These are phyloP conservation scores for Nakataea oryzae DNA, from an alignment of 2,329 filamentous ascomycete species.

Conservation along the genomic window DNA sequence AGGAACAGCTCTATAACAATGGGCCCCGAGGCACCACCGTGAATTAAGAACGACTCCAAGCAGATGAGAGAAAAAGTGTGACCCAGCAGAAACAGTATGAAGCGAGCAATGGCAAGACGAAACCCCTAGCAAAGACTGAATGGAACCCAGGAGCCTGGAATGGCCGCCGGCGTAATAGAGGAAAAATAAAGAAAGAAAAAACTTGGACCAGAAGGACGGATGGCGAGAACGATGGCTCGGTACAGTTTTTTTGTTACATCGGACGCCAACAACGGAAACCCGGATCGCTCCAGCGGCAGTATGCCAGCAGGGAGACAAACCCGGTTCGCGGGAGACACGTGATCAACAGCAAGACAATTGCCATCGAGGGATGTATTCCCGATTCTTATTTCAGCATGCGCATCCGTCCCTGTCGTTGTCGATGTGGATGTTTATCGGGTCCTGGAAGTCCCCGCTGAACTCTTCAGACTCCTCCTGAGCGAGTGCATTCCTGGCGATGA, in stretches of 20 bases:
- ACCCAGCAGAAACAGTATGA: neutral
- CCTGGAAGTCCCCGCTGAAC: slow-evolving; percentile 93
- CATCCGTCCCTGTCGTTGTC: slow-evolving; percentile 90
- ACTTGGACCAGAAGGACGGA: neutral
- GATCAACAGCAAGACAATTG: neutral
- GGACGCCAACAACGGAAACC: neutral
- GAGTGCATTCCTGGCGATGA: slow-evolving; percentile 91
- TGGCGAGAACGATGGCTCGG: neutral
- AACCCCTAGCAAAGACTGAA: neutral
- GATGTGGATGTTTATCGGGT: slow-evolving; percentile 96
- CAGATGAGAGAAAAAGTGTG: neutral
- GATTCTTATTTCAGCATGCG: slow-evolving; percentile 58
- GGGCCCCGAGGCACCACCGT: neutral
- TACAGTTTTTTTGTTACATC: neutral
- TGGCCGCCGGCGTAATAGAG: neutral
- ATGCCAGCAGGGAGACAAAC: neutral
- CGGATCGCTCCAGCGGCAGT: neutral
- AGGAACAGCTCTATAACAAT: neutral
- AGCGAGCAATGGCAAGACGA: neutral
- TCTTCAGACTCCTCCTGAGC: slow-evolving; percentile 97
- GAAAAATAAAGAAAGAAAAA: too few relatives aligned
- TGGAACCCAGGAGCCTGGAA: neutral
- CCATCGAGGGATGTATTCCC: neutral
- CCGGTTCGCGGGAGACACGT: neutral
- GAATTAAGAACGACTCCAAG: neutral